A percentile compares a stretch with the other conserved stretches of the same genome.
Conservation (phyloP, 176 grass and related monocot species). For the Puccinellia tenuiflora region DNA sequence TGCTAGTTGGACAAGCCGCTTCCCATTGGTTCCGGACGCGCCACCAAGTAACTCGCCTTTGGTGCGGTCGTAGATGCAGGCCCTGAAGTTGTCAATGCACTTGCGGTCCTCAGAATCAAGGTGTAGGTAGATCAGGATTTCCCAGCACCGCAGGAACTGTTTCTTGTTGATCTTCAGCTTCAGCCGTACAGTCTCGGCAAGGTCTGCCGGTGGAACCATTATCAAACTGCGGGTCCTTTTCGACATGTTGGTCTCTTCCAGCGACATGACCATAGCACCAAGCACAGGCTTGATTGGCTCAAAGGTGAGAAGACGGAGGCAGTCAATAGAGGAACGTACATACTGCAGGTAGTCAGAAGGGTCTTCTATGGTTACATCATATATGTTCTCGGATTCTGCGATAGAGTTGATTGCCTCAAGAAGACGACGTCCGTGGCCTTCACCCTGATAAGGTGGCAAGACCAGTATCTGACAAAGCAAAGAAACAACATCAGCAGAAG, state of each 20-base stretch:
- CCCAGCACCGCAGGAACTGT: constrained; percentile 75
- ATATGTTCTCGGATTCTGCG: constrained; percentile 64
- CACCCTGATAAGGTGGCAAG: constrained; percentile 76
- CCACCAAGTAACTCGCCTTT: constrained; percentile 58
- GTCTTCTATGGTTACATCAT: constrained; percentile 79
- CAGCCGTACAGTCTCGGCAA: constrained; percentile 44
- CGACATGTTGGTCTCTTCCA: constrained; percentile 65
- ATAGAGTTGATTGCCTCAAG: constrained; percentile 76
- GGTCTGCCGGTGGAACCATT: constrained; percentile 40
- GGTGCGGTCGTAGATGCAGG: constrained; percentile 63
- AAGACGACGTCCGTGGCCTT: constrained; percentile 70
- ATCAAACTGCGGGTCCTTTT: constrained; percentile 43
- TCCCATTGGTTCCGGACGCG: constrained; percentile 38
- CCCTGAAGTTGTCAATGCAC: constrained; percentile 68
- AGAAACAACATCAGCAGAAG: constrained; percentile 12
- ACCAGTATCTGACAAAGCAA: constrained; percentile 66
- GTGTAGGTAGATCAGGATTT: constrained; percentile 76
- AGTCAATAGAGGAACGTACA: constrained; percentile 70
- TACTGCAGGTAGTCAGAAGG: constrained; percentile 95
- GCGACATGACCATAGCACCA: constrained; percentile 30
- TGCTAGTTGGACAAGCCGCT: constrained; percentile 50
- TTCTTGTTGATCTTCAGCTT: constrained; percentile 92
- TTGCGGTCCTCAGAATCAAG: constrained; percentile 46
- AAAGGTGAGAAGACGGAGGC: constrained; percentile 53
- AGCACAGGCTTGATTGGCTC: constrained; percentile 55